Evolutionary conservation across 768 basidiomycete species (phyloP).

Genomic region (Tylopilus sp.): DNA sequence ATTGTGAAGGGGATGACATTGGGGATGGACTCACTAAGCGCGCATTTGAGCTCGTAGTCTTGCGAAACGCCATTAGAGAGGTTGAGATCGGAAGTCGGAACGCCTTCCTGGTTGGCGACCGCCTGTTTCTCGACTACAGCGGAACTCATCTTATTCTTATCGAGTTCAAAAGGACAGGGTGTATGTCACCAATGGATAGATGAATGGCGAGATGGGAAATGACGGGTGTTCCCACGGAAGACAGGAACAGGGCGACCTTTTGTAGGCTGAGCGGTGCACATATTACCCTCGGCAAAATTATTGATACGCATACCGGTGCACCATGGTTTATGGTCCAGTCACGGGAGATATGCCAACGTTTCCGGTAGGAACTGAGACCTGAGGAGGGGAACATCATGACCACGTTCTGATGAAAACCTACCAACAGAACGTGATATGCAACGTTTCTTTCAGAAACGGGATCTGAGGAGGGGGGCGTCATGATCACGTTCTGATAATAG

Average conservation of each 20-base stretch:
- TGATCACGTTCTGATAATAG: too few relatives aligned
- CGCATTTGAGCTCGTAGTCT: constrained; percentile 34
- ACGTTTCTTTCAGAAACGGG: too few relatives aligned
- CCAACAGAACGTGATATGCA: too few relatives aligned
- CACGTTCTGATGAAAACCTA: not conserved
- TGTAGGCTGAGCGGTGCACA: constrained; percentile 6
- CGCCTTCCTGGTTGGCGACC: constrained; percentile 11
- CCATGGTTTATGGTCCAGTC: not conserved
- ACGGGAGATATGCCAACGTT: not conserved
- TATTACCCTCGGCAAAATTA: not conserved
- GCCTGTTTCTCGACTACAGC: constrained; percentile 16
- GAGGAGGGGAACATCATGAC: not conserved
- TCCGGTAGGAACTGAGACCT: not conserved
- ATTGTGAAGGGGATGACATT: not conserved
- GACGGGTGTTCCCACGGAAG: constrained; percentile 17
- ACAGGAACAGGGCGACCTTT: constrained; percentile 3
- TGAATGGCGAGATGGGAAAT: not conserved
- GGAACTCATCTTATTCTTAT: constrained; percentile 6
- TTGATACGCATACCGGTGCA: not conserved
- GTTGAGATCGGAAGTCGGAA: not conserved
- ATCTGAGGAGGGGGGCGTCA: too few relatives aligned
- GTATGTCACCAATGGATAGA: not conserved
- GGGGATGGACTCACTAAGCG: constrained; percentile 22
- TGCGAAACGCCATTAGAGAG: constrained; percentile 26
- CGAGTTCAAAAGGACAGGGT: not conserved